Evolutionary conservation across 1,284 basidiomycete genomes (phyloP), one percentile per base, ranked within the genome.

Genomic region (Tilletiaria anomala): DNA sequence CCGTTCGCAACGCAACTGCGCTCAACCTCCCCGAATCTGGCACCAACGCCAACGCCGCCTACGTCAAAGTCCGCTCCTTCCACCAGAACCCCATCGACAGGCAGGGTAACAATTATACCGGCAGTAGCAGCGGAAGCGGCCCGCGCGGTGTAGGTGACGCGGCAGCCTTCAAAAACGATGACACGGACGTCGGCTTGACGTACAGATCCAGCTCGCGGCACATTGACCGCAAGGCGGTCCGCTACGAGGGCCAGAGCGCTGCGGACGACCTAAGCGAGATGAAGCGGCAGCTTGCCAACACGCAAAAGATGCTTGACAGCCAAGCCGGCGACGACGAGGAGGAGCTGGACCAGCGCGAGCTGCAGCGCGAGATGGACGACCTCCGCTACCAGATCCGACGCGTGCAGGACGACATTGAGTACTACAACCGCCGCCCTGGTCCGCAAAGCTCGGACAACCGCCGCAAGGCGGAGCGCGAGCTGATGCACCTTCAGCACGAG

Each of bases 331-430:
- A 74, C 24, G 78, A 78, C 42, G 76, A 74, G 8, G 87, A 93
- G 48, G 80, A 76, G 40, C 22, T 37, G 23, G 44, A 46, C 31
- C n/a, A n/a, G n/a, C n/a, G n/a, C n/a, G n/a, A 65, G 32, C 73
- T 97, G 14, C 84, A 93, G 48, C 75, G 80, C 42, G 91, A 96
- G 69, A 76, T 94, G 71, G 78, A 83, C 6, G 85, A 91, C 54
- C 71, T 97, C 26, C 80, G 79, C 42, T 84, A 84, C 64, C 77
- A 81, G 26, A 86, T 94, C 42, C 79, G 80, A 59, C 73, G 88
- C 16, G 76, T 99, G 6, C 82, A 87, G 65, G 87, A 94, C 50
- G 91, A 97, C 67, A 73, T 99, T 35, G 89, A 94, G 36, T 87
- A 91, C 59, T 78, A 82, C 43, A 78, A 80, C 15, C 58, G 68